phyloP scores from a whole-genome alignment of 108 stramenopile species.

The Epithemia pelagica region DNA sequence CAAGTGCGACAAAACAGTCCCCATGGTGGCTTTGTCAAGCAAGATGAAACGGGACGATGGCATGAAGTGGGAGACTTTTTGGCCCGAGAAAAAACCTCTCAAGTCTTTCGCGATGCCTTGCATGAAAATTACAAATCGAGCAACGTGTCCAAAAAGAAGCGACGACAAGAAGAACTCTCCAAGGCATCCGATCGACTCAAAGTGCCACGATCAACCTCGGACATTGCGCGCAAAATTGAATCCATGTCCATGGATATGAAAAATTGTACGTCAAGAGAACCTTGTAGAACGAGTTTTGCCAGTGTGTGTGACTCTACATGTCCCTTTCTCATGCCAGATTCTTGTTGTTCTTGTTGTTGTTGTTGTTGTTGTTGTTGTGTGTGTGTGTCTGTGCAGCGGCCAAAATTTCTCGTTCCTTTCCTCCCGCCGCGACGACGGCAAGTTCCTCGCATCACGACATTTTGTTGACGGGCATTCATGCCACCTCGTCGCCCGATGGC shows the following conservation, averaged over 20 bases:
- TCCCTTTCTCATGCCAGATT: too few species aligned
- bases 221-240: background rate
- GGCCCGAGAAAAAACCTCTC: slow-evolving; percentile 34
- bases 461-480: too few species aligned
- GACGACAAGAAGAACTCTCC: slow-evolving; percentile 16
- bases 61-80: slow-evolving; percentile 23
- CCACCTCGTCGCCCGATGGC: too few species aligned
- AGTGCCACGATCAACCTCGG: background rate
- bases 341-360: too few species aligned
- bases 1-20: slow-evolving; percentile 17
- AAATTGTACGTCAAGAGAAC: background rate
- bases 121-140: slow-evolving; percentile 28
- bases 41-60: slow-evolving; percentile 13
- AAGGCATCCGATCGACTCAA: background rate
- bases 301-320: too few species aligned
- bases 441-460: too few species aligned
- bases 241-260: background rate
- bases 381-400: too few species aligned
- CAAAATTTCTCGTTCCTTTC: too few species aligned
- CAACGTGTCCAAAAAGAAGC: slow-evolving; percentile 26
- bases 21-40: slow-evolving; percentile 23
- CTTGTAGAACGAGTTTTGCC: too few species aligned
- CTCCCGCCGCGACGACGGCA: too few species aligned
- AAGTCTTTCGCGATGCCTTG: slow-evolving; percentile 34
- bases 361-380: too few species aligned